Conservation (phyloP, 129 eudicot species). For the Artemisia tridentata region DNA sequence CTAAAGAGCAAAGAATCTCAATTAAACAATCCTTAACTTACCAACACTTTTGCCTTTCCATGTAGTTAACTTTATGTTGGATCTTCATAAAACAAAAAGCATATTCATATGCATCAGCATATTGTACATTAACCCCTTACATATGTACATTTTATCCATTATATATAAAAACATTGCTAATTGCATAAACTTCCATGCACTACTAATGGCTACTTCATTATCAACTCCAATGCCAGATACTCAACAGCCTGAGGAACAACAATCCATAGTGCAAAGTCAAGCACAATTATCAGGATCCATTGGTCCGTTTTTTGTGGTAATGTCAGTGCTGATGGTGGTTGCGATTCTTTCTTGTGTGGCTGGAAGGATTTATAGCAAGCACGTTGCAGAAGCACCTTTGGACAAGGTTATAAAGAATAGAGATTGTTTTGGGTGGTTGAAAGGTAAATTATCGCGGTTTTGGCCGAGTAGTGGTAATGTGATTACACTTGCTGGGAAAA, state of each 20-base stretch:
- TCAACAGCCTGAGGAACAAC: constrained; percentile 41
- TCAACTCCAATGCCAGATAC: constrained; percentile 36
- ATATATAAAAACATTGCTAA: constrained; percentile 12
- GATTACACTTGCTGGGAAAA: constrained; percentile 31
- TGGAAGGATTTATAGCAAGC: constrained; percentile 42
- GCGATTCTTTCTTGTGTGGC: constrained; percentile 46
- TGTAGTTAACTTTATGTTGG: constrained; percentile 34
- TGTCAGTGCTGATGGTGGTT: constrained; percentile 45
- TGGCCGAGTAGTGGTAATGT: constrained; percentile 24
- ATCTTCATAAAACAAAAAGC: constrained; percentile 27
- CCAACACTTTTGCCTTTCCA: constrained; percentile 48
- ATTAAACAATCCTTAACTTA: constrained; percentile 28
- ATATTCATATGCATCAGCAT: constrained; percentile 13
- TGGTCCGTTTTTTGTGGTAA: constrained; percentile 56
- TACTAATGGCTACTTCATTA: constrained; percentile 37
- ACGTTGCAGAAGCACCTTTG: constrained; percentile 24
- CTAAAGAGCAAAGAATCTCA: constrained; percentile 27
- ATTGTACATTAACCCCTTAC: constrained; percentile 13
- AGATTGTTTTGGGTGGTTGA: constrained; percentile 49
- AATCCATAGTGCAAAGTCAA: constrained; percentile 14
- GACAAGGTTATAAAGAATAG: constrained; percentile 32
- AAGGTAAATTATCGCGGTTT: constrained; percentile 28
- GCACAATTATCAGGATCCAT: constrained; percentile 36
- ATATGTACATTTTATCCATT: constrained; percentile 15
- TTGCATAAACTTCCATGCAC: constrained; percentile 2